Conservation (phyloP, 129 eudicot genomes). For the Helianthus tuberosus region DNA sequence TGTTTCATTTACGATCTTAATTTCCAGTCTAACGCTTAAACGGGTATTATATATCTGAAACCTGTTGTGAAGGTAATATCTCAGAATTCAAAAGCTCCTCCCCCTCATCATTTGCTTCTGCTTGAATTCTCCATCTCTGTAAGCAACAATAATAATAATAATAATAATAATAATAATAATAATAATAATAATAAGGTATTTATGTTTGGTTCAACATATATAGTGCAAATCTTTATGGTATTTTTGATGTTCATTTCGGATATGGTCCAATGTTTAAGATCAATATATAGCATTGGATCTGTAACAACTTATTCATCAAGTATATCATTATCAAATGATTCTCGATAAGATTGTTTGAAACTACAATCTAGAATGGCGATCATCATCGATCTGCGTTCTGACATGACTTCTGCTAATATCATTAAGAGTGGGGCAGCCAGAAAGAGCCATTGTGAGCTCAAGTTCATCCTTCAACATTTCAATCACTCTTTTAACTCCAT, state of each 20-base stretch:
- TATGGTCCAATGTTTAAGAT: too few species aligned
- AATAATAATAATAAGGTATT: neutral
- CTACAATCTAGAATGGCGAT: slow-evolving; percentile 32
- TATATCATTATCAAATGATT: neutral
- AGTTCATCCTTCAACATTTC: slow-evolving; percentile 75
- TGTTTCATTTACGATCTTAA: too few species aligned
- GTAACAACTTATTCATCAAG: too few species aligned
- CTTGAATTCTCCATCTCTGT: slow-evolving; percentile 94
- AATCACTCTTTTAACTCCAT: slow-evolving; percentile 58
- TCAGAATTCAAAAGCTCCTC: slow-evolving; percentile 81
- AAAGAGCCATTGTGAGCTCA: slow-evolving; percentile 84
- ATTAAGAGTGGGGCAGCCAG: slow-evolving; percentile 60
- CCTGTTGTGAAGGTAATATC: slow-evolving; percentile 52
- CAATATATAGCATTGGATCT: neutral
- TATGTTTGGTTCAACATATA: neutral
- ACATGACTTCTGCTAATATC: slow-evolving; percentile 70
- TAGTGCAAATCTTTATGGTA: too few species aligned
- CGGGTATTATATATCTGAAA: slow-evolving; percentile 41
- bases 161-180: neutral
- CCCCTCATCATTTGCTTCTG: slow-evolving; percentile 95
- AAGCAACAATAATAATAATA: neutral
- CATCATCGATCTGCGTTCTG: slow-evolving; percentile 36
- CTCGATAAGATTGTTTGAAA: neutral
- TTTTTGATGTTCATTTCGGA: too few species aligned
- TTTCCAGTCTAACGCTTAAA: too few species aligned